Evolutionary conservation across 192 early-diverging fungal species (phyloP).

Genomic region (Linderina pennispora): DNA sequence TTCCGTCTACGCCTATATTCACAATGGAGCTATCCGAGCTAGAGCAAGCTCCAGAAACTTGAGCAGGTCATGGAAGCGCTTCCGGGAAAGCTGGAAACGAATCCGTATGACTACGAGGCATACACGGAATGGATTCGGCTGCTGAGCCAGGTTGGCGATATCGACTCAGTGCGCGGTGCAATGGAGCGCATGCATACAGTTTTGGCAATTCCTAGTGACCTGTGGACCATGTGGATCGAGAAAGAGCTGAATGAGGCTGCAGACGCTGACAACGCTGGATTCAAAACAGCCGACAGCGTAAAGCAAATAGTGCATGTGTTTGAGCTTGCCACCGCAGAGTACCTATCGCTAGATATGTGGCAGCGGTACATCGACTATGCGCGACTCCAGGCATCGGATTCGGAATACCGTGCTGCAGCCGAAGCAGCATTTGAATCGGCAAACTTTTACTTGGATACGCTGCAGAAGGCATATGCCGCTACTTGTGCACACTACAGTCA

Average conservation of each 20-base stretch:
- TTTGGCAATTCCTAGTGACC: constrained; percentile 23
- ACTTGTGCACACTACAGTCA: constrained; percentile 12
- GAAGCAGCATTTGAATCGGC: constrained; percentile 9
- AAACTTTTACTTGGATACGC: constrained; percentile 2
- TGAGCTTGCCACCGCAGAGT: constrained; percentile 9
- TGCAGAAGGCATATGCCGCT: constrained; percentile 21
- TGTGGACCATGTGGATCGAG: constrained; percentile 21
- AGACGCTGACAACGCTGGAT: too few species aligned
- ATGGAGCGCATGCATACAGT: constrained; percentile 15
- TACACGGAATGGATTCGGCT: constrained; percentile 35
- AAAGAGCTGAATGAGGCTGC: constrained; percentile 15
- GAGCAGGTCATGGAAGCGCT: constrained; percentile 23
- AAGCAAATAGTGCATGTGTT: constrained; percentile 10
- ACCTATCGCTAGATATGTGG: constrained; percentile 17
- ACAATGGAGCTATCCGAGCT: constrained; percentile 13
- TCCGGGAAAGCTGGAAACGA: constrained; percentile 29
- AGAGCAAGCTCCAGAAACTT: constrained; percentile 13
- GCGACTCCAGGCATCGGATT: too few species aligned
- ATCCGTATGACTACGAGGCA: constrained; percentile 26
- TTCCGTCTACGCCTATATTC: too few species aligned
- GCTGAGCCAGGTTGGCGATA: constrained; percentile 20
- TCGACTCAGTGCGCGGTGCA: constrained; percentile 28
- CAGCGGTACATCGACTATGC: constrained; percentile 31
- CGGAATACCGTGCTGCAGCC: too few species aligned
- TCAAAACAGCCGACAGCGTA: constrained; percentile 1